Percentiles rank a stretch among this genome's conserved stretches.
These are phyloP conservation scores for Dinochytrium kinnereticum DNA, from an alignment of 371 early-diverging fungal species.

Conservation along the genomic window DNA sequence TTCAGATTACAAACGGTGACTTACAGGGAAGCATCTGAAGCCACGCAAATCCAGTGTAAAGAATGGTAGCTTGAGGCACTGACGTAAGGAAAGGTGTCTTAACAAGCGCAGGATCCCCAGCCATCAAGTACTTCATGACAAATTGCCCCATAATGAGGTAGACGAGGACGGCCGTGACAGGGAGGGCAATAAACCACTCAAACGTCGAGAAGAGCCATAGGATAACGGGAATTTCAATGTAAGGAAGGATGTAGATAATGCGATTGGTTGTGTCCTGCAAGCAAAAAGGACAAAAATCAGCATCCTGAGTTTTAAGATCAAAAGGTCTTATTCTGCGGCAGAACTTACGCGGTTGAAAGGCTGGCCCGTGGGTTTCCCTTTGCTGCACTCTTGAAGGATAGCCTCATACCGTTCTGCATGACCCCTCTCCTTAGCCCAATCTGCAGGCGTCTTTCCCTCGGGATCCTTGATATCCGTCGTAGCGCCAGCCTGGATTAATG, in stretches of 20 bases:
- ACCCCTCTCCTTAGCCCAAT: slow-evolving; percentile 56
- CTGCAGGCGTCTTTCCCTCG: slow-evolving; percentile 52
- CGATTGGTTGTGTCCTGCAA: slow-evolving; percentile 60
- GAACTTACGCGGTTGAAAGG: slow-evolving; percentile 33
- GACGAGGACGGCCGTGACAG: slow-evolving; percentile 61
- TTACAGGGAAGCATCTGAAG: slow-evolving; percentile 52
- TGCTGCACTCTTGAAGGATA: slow-evolving; percentile 17
- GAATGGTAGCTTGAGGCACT: slow-evolving; percentile 82
- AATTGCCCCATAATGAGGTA: slow-evolving; percentile 62
- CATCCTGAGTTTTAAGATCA: no score
- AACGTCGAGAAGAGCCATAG: slow-evolving; percentile 64
- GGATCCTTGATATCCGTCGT: slow-evolving; percentile 44
- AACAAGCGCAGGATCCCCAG: slow-evolving; percentile 63
- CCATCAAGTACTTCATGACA: slow-evolving; percentile 67
- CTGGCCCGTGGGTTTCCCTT: slow-evolving; percentile 14
- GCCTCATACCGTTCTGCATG: slow-evolving; percentile 17
- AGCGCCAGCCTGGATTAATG: slow-evolving; percentile 47
- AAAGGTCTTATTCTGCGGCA: no score
- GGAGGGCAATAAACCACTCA: slow-evolving; percentile 81
- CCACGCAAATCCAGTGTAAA: slow-evolving; percentile 75
- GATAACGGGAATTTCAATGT: slow-evolving; percentile 62
- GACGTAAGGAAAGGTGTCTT: slow-evolving; percentile 83
- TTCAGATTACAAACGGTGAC: slow-evolving; percentile 2
- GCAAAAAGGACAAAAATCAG: no score
- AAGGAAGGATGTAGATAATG: slow-evolving; percentile 75